Percentiles rank a stretch among this genome's conserved stretches.
Evolutionary conservation across 2,329 filamentous ascomycete genomes (phyloP).

Genomic region (Cadophora malorum): DNA sequence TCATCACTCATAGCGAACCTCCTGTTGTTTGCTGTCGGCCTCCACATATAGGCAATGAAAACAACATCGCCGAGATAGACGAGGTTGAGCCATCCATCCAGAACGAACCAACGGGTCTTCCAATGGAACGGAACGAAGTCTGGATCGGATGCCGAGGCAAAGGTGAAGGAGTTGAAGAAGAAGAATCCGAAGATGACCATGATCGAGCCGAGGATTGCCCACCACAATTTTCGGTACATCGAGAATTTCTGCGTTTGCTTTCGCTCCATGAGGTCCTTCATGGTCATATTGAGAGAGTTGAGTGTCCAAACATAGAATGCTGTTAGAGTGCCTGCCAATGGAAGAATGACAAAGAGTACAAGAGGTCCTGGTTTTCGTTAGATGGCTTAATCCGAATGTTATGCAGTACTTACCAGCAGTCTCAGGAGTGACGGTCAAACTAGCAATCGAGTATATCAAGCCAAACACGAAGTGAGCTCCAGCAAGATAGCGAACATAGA

Average conservation of each 20-base stretch:
- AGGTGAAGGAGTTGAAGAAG: constrained; percentile 96
- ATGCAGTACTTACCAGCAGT: constrained; percentile 64
- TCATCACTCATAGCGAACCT: constrained; percentile 99
- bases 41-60: constrained; percentile 95
- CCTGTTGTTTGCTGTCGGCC: constrained; percentile 94
- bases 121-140: constrained; percentile 96
- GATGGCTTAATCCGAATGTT: neutral
- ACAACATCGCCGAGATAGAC: constrained; percentile 94
- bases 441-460: constrained; percentile 89
- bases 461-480: constrained; percentile 95
- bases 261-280: constrained; percentile 93
- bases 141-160: constrained; percentile 82
- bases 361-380: constrained; percentile 67
- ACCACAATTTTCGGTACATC: constrained; percentile 99
- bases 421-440: constrained; percentile 86
- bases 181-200: constrained; percentile 98
- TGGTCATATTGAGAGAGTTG: constrained; percentile 91
- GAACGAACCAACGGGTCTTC: constrained; percentile 96
- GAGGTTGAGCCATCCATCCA: constrained; percentile 96
- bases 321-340: constrained; percentile 88
- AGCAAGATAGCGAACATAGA: constrained; percentile 88
- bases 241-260: constrained; percentile 91
- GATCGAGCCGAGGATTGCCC: constrained; percentile 92
- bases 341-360: constrained; percentile 90
- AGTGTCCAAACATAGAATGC: constrained; percentile 99